These are phyloP conservation scores for Paramecium sonneborni DNA, from an alignment of 73 alveolate species.

Conservation along the genomic window DNA sequence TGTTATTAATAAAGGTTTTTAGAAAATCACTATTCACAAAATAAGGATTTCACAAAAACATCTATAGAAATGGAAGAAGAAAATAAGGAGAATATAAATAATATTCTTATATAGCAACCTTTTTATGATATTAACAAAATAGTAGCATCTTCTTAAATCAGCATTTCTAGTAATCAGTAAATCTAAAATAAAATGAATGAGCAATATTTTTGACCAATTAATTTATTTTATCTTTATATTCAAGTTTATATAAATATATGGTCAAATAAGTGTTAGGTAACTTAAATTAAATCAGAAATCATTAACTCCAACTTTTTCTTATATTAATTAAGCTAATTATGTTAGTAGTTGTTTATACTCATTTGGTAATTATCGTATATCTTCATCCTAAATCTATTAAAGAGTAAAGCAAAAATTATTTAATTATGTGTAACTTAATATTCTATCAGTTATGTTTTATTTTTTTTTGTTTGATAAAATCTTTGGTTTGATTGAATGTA, in stretches of 20 bases:
- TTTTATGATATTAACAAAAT: background rate
- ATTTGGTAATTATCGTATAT: background rate
- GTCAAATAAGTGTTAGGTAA: background rate
- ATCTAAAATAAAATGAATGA: background rate
- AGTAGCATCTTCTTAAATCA: background rate
- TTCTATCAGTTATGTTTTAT: background rate
- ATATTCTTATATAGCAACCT: background rate
- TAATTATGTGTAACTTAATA: background rate
- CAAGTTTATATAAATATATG: background rate
- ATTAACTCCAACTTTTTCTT: background rate
- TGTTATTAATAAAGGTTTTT: background rate
- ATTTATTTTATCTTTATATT: background rate
- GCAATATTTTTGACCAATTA: background rate
- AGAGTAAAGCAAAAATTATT: background rate
- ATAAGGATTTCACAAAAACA: background rate
- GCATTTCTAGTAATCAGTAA: background rate
- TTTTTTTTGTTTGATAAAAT: background rate
- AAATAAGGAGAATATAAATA: background rate
- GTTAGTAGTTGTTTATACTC: background rate
- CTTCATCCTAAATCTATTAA: background rate
- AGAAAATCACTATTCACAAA: background rate
- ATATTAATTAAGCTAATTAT: background rate
- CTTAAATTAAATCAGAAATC: background rate
- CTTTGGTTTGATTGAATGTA: background rate
- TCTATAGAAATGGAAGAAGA: background rate